Evolutionary conservation across 768 basidiomycete genomes (phyloP).

Genomic region (Royoungia palumana): DNA sequence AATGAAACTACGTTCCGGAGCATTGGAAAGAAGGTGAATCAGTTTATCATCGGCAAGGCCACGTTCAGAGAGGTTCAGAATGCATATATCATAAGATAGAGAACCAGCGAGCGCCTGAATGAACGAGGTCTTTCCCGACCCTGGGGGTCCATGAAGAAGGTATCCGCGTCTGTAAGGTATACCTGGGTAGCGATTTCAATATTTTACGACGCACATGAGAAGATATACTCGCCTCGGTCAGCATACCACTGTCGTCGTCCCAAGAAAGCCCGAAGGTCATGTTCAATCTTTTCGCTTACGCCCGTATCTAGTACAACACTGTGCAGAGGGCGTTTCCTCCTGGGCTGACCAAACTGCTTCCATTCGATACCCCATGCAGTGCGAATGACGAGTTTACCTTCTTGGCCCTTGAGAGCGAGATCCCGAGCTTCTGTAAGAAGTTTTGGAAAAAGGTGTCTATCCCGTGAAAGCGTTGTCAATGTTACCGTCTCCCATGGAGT

Average conservation of each 20-base stretch:
- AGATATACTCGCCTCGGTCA: conserved; percentile 68
- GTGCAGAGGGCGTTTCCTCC: conserved; percentile 77
- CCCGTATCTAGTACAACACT: conserved; percentile 87
- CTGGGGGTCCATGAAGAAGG: conserved; percentile 92
- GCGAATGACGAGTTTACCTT: conserved; percentile 93
- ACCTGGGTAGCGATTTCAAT: conserved; percentile 45
- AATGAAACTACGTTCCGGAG: conserved; percentile 90
- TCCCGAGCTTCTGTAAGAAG: conserved; percentile 88
- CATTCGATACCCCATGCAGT: conserved; percentile 97
- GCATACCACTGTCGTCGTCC: conserved; percentile 90
- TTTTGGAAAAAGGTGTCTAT: conserved; percentile 73
- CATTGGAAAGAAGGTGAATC: conserved; percentile 88
- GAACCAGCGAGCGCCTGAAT: conserved; percentile 96
- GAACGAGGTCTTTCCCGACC: conserved; percentile 97
- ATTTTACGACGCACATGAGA: background rate
- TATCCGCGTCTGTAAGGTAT: conserved; percentile 98
- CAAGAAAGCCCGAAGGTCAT: conserved; percentile 80
- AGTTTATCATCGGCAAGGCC: conserved; percentile 97
- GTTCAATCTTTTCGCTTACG: conserved; percentile 78
- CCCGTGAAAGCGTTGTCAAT: conserved; percentile 86
- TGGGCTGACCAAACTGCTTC: conserved; percentile 91
- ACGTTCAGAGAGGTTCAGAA: conserved; percentile 93
- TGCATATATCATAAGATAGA: conserved; percentile 91
- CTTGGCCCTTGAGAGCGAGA: conserved; percentile 78
- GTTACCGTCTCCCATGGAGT: conserved; percentile 97